A percentile compares a stretch with the other conserved stretches of the same genome.
These are phyloP conservation scores for Boletales sp. DNA, from an alignment of 768 basidiomycete species.

Conservation along the genomic window DNA sequence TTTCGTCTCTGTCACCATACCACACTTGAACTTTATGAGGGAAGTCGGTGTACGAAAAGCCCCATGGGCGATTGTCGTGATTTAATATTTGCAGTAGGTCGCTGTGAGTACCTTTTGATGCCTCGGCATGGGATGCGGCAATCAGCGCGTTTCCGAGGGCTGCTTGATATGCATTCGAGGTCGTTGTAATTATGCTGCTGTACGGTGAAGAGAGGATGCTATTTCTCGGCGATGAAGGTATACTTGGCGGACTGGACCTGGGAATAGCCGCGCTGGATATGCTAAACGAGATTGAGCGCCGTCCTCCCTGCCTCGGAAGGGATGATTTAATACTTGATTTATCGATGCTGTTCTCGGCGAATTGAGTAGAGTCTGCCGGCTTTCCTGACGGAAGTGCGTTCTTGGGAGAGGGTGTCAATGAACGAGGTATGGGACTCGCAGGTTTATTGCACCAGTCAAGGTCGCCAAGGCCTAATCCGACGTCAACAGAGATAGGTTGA, in stretches of 20 bases:
- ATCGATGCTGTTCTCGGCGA: conserved; percentile 28
- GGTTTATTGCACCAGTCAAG: conserved; percentile 46
- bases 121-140: conserved; percentile 93
- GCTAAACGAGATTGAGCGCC: conserved; percentile 69
- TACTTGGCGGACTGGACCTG: conserved; percentile 42
- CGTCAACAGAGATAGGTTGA: conserved; percentile 49
- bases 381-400: conserved; percentile 16
- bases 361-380: conserved; percentile 14
- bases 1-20: conserved; percentile 93
- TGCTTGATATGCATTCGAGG: conserved; percentile 45
- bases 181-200: conserved; percentile 18
- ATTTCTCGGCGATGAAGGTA: conserved; percentile 51
- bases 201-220: conserved; percentile 36
- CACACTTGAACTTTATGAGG: conserved; percentile 77
- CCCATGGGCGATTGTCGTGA: conserved; percentile 85
- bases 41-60: conserved; percentile 82
- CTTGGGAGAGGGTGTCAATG: conserved; percentile 18
- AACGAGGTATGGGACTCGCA: conserved; percentile 8
- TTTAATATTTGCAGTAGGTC: conserved; percentile 93
- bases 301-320: conserved; percentile 49
- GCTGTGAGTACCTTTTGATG: conserved; percentile 83
- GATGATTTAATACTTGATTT: conserved; percentile 34
- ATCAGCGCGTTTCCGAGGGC: conserved; percentile 87
- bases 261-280: conserved; percentile 26
- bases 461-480: conserved; percentile 54